phyloP scores from a whole-genome alignment of 768 basidiomycete species.

The Boletus sp. region DNA sequence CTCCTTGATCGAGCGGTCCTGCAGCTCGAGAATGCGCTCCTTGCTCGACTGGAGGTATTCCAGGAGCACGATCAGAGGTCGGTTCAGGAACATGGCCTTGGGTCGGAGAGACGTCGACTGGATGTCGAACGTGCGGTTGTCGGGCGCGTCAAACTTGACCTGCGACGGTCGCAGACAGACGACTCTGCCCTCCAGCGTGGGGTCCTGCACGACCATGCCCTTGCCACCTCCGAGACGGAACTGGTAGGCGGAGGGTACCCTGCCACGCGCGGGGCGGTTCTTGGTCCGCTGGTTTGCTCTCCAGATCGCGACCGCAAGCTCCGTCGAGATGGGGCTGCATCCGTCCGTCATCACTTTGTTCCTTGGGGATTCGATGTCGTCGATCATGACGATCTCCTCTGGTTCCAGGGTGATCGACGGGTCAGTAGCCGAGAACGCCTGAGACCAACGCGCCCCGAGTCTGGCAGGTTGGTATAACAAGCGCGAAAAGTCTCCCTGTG shows the following conservation, averaged over 20 bases:
- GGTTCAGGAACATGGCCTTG: constrained; percentile 43
- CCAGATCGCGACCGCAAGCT: constrained; percentile 38
- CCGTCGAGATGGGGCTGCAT: constrained; percentile 44
- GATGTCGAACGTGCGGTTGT: constrained; percentile 44
- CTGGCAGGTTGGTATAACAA: constrained; percentile 43
- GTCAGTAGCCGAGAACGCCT: constrained; percentile 53
- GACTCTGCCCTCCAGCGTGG: constrained; percentile 33
- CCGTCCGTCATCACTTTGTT: constrained; percentile 50
- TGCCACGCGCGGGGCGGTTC: constrained; percentile 16
- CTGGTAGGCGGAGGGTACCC: constrained; percentile 42
- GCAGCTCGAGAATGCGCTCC: constrained; percentile 37
- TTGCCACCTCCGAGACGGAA: constrained; percentile 48
- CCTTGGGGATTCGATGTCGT: constrained; percentile 31
- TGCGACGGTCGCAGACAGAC: constrained; percentile 45
- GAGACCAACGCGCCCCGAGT: constrained; percentile 52
- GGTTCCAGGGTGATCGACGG: constrained; percentile 39
- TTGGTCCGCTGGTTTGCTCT: constrained; percentile 32
- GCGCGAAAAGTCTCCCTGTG: constrained; percentile 41
- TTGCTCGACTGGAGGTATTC: constrained; percentile 42
- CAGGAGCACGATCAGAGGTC: constrained; percentile 48
- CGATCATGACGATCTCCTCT: constrained; percentile 33
- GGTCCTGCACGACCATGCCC: constrained; percentile 47
- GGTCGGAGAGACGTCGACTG: constrained; percentile 45
- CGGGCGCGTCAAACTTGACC: constrained; percentile 44
- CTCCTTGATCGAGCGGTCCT: constrained; percentile 37